Evolutionary conservation across 192 early-diverging fungal species (phyloP), one percentile per base, ranked within the genome.

Genomic region (Backusella tuberculispora): DNA sequence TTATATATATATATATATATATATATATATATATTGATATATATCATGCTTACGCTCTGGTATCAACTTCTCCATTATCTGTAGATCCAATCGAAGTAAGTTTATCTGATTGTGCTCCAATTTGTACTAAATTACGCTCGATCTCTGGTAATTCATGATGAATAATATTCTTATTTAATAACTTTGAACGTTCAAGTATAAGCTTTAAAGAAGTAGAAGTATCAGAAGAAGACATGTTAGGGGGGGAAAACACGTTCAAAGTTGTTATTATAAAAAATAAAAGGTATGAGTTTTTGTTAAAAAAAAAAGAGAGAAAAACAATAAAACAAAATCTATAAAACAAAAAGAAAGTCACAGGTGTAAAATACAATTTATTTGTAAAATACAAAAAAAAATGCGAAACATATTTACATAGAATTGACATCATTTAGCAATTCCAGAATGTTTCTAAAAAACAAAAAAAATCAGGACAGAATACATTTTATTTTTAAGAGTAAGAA

Each of bases 41-140:
- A 6, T 53, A 14, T 19, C n/a, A 40, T 13, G 66, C 82, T 21
- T 85, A 88, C 87, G 85, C 87, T 79, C 74, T 85, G 66, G 80
- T 84, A 76, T 86, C 81, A 12, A 48, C 37, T 40, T 83, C 81
- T 14, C 79, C 68, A 5, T 81, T 81, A 41, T 79, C 83, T 24
- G 81, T 47, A 37, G 83, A 50, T 53, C 77, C 81, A 1, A 78
- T 71, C 24, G 80, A 86, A 9, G 66, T 68, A 8, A 98, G 85
- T 64, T 91, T 92, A 45, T 92, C 88, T 9, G 95, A 94, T 68
- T 95, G 92, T 14, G 89, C 80, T 75, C 95, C 95, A 66, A 99
- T 95, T 85, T 97, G 92, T 81, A 91, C 91, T 24, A 99, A 87
- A 56, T 92, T 92, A 41, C 96, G 88, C 72, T 95, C 88, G 69